phyloP scores from a whole-genome alignment of 768 basidiomycete genomes.

The Leucogyrophana mollusca region DNA sequence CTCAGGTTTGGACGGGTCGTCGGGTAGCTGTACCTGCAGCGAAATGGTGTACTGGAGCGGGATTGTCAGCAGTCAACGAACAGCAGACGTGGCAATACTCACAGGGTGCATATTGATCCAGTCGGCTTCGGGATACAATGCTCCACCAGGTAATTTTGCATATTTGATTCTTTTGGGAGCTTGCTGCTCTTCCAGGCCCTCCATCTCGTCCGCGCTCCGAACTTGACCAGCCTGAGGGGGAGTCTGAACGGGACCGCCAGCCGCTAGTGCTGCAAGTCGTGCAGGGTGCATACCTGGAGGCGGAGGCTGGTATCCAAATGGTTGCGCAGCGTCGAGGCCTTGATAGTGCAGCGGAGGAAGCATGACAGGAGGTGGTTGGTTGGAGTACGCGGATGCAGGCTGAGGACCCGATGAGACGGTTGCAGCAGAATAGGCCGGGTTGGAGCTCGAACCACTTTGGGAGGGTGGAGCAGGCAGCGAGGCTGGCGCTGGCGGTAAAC shows the following conservation, averaged over 20 bases:
- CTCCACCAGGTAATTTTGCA: conserved; percentile 82
- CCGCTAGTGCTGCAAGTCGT: conserved; percentile 59
- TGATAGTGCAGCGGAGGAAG: conserved; percentile 84
- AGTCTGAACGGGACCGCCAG: conserved; percentile 41
- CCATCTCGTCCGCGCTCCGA: conserved; percentile 81
- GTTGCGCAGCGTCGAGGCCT: conserved; percentile 71
- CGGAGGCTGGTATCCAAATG: conserved; percentile 78
- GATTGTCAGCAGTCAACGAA: background rate
- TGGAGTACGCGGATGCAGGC: conserved; percentile 70
- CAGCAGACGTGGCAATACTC: conserved; percentile 15
- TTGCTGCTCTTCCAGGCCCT: conserved; percentile 65
- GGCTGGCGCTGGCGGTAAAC: conserved; percentile 66
- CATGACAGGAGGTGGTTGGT: conserved; percentile 68
- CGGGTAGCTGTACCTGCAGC: conserved; percentile 80
- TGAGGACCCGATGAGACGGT: conserved; percentile 91
- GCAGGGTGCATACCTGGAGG: conserved; percentile 68
- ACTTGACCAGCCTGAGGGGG: conserved; percentile 65
- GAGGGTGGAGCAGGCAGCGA: conserved; percentile 72
- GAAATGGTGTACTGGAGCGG: conserved; percentile 74
- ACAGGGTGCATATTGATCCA: conserved; percentile 91
- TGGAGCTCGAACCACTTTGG: conserved; percentile 39
- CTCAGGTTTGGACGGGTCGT: conserved; percentile 80
- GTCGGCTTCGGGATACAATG: conserved; percentile 81
- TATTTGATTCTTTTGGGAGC: conserved; percentile 88
- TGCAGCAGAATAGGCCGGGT: conserved; percentile 72